phyloP scores from a whole-genome alignment of 441 rosid species.

The Melastoma candidum region DNA sequence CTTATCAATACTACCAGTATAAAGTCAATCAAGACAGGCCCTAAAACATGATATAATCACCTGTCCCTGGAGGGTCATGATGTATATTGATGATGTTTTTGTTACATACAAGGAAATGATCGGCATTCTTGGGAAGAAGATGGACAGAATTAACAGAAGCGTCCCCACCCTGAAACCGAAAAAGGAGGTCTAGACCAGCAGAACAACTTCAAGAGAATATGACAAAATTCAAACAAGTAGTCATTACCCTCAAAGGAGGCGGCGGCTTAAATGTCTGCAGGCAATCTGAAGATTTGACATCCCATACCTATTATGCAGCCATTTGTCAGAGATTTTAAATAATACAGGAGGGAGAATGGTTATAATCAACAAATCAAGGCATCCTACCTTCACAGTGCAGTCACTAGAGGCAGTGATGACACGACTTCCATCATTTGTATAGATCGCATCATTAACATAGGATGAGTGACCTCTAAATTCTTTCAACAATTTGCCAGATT shows the following conservation, averaged over 20 bases:
- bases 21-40: no score
- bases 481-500: slow-evolving; percentile 91
- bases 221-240: slow-evolving; percentile 2
- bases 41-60: slow-evolving; percentile 22
- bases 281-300: slow-evolving; percentile 87
- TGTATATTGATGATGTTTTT: slow-evolving; percentile 77
- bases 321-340: background rate
- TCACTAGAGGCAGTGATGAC: slow-evolving; percentile 92
- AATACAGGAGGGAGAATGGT: background rate
- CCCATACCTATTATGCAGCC: slow-evolving; percentile 72
- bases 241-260: slow-evolving; percentile 70
- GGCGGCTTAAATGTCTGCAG: slow-evolving; percentile 92
- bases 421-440: slow-evolving; percentile 84
- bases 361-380: background rate
- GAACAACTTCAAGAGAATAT: background rate
- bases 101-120: slow-evolving; percentile 89
- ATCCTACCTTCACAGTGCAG: slow-evolving; percentile 68
- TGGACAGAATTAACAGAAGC: slow-evolving; percentile 97
- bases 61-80: slow-evolving; percentile 99
- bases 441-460: slow-evolving; percentile 81
- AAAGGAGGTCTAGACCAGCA: slow-evolving; percentile 8
- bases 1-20: no score
- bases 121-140: slow-evolving; percentile 81
- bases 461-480: slow-evolving; percentile 83
- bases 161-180: slow-evolving; percentile 68